Percentiles rank a stretch among this genome's conserved stretches.
phyloP scores from a whole-genome alignment of 306 rosid genomes.

The Pterocarpus macrocarpus region DNA sequence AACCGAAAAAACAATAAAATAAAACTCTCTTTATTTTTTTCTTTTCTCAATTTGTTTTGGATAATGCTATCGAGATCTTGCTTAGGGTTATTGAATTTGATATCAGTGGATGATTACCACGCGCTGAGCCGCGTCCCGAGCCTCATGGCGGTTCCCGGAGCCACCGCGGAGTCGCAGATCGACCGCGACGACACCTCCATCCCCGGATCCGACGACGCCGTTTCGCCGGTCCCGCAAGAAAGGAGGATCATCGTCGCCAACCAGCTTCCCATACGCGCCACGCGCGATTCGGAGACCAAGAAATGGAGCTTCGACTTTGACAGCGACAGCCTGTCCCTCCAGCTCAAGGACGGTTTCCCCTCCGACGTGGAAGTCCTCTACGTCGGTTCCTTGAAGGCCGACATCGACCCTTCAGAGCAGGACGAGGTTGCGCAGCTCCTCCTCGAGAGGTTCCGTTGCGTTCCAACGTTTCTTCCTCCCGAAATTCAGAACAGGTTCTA shows the following conservation, averaged over 20 bases:
- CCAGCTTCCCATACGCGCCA: conserved; percentile 66
- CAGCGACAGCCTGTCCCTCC: conserved; percentile 59
- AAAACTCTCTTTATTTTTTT: not conserved
- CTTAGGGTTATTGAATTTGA: conserved; percentile 61
- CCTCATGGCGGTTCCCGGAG: conserved; percentile 36
- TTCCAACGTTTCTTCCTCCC: conserved; percentile 59
- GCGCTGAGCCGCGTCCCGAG: conserved; percentile 48
- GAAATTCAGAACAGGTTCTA: conserved; percentile 58
- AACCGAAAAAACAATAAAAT: not conserved
- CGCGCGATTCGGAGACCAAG: conserved; percentile 27
- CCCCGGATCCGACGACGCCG: conserved; percentile 24
- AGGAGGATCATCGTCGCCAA: conserved; percentile 69
- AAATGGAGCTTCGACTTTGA: conserved; percentile 69
- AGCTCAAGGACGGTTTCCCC: conserved; percentile 69
- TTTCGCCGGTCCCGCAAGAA: conserved; percentile 41
- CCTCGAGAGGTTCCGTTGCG: conserved; percentile 63
- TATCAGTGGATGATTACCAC: conserved; percentile 59
- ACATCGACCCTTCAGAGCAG: conserved; percentile 57
- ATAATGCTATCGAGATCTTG: conserved; percentile 75
- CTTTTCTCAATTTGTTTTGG: not conserved
- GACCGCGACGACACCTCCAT: not conserved
- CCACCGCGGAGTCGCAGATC: conserved; percentile 32
- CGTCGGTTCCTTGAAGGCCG: conserved; percentile 69
- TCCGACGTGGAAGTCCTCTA: conserved; percentile 62
- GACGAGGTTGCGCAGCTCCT: conserved; percentile 62